Conservation (phyloP, 345 rosid species). For the Heritiera littoralis region DNA sequence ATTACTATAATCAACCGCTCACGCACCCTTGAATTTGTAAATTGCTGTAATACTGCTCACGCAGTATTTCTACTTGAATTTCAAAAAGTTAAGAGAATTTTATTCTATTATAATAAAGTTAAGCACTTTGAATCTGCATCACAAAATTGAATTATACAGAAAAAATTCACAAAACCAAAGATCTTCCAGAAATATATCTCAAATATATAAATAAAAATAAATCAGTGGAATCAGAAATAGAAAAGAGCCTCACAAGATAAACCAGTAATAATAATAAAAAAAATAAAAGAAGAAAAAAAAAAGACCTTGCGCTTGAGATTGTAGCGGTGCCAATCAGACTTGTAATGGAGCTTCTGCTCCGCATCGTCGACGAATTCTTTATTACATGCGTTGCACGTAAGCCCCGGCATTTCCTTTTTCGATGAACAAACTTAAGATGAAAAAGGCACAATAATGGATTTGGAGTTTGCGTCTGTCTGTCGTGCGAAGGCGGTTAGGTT, state of each 20-base stretch:
- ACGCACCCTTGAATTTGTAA: not conserved
- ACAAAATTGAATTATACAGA: not conserved
- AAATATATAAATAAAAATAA: too few relatives aligned
- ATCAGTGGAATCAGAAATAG: not conserved
- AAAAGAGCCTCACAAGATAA: not conserved
- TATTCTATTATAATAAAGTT: not conserved
- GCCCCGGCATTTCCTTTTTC: slow-evolving; percentile 53
- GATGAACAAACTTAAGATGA: not conserved
- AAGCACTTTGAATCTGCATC: not conserved
- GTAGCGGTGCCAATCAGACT: slow-evolving; percentile 98
- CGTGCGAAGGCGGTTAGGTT: not conserved
- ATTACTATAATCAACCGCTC: not conserved
- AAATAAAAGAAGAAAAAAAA: not conserved
- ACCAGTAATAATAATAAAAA: not conserved
- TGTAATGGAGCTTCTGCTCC: slow-evolving; percentile 84
- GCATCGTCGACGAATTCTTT: slow-evolving; percentile 71
- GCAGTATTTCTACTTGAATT: not conserved
- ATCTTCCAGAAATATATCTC: not conserved
- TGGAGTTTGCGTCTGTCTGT: not conserved
- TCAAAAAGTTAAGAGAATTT: not conserved
- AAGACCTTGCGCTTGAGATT: slow-evolving; percentile 95
- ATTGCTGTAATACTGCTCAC: too few relatives aligned
- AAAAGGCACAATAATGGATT: too few relatives aligned
- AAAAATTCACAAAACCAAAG: not conserved
- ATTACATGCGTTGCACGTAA: slow-evolving; percentile 95